A percentile compares a stretch with the other conserved stretches of the same genome.
These are phyloP conservation scores for Fusarium goolgardi DNA, from an alignment of 2,329 filamentous ascomycete species.

Conservation along the genomic window DNA sequence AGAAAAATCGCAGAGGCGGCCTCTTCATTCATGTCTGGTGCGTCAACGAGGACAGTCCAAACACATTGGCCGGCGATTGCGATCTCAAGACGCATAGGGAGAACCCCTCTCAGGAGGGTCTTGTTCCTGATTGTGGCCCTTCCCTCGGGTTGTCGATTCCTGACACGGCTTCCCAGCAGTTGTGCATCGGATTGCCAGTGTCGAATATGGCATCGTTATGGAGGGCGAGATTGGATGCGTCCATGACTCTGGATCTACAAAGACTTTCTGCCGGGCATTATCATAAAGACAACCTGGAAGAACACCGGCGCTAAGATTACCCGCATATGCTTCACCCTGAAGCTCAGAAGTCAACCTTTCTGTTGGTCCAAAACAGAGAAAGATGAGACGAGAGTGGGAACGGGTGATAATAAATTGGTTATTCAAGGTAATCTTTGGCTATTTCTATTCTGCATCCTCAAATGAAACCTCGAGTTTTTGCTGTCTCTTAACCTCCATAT, in stretches of 20 bases:
- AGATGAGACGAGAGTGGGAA: background rate
- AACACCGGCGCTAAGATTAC: too few relatives aligned
- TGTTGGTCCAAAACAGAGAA: background rate
- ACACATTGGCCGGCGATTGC: conserved; percentile 25
- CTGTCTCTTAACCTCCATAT: background rate
- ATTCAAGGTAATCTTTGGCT: background rate
- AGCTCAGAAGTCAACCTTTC: too few relatives aligned
- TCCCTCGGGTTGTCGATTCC: conserved; percentile 38
- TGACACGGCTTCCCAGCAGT: conserved; percentile 37
- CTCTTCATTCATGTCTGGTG: conserved; percentile 39
- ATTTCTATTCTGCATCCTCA: background rate
- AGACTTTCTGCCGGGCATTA: too few relatives aligned
- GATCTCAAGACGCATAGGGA: conserved; percentile 38
- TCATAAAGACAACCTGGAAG: too few relatives aligned
- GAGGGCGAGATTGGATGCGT: too few relatives aligned
- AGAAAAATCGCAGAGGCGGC: conserved; percentile 30
- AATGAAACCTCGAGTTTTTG: background rate
- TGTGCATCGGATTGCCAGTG: conserved; percentile 40
- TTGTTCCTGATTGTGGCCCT: conserved; percentile 37
- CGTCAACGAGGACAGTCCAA: conserved; percentile 30
- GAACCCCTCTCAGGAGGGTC: conserved; percentile 31
- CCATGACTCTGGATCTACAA: too few relatives aligned
- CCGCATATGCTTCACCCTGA: too few relatives aligned
- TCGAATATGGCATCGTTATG: too few relatives aligned
- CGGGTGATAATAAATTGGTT: background rate